These are phyloP conservation scores for Gilbertella persicaria DNA, from an alignment of 371 early-diverging fungal species.

Conservation along the genomic window DNA sequence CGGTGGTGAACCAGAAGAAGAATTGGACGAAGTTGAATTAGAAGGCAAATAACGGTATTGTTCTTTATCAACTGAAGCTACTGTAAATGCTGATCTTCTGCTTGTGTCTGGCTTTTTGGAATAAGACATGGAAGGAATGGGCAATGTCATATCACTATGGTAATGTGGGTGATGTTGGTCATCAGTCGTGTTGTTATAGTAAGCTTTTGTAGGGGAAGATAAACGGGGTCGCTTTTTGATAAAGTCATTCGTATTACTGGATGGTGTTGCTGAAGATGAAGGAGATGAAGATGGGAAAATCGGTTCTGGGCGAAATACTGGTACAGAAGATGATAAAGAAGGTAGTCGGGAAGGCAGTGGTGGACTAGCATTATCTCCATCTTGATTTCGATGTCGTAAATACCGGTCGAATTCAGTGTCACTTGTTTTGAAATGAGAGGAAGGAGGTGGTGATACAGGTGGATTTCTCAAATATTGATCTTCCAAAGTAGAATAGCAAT, in stretches of 20 bases:
- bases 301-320: conserved; percentile 41
- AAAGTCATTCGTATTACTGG: background rate
- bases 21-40: conserved; percentile 3
- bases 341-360: conserved; percentile 28
- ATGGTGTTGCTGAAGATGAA: background rate
- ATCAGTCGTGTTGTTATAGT: background rate
- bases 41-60: conserved; percentile 4
- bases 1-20: conserved; percentile 9
- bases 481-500: conserved; percentile 29
- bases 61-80: conserved; percentile 18
- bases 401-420: conserved; percentile 36
- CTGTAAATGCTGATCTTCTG: conserved; percentile 21
- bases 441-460: conserved; percentile 2
- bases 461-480: background rate
- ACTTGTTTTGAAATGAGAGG: conserved; percentile 8
- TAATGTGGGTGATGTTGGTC: background rate
- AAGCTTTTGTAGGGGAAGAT: background rate
- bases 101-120: background rate
- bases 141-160: background rate
- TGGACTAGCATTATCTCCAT: conserved; percentile 8
- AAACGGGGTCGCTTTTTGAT: background rate
- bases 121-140: background rate
- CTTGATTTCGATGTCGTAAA: conserved; percentile 22
- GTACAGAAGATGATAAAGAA: conserved; percentile 21
- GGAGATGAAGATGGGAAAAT: conserved; percentile 19